These are phyloP conservation scores for Termitomyces sp. DNA, from an alignment of 768 basidiomycete species.

Conservation along the genomic window DNA sequence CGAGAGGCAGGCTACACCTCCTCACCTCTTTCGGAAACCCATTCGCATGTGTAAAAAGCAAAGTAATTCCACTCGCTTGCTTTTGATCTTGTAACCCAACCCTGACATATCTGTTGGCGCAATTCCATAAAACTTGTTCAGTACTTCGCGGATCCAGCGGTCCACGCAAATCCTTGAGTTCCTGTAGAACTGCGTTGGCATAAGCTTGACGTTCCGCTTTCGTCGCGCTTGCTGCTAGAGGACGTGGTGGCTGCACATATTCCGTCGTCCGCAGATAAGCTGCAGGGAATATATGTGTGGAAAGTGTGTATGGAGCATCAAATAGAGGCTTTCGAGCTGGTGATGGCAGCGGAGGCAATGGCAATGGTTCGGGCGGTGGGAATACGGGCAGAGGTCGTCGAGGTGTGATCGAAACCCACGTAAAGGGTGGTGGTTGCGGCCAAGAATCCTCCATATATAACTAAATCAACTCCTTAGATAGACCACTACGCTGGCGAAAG, in stretches of 20 bases:
- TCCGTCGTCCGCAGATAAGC: constrained; percentile 44
- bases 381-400: constrained; percentile 28
- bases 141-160: constrained; percentile 31
- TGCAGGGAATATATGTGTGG: constrained; percentile 54
- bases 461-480: not conserved
- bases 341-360: constrained; percentile 34
- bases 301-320: constrained; percentile 33
- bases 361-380: constrained; percentile 31
- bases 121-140: constrained; percentile 56
- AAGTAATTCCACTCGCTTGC: constrained; percentile 47
- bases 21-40: constrained; percentile 84
- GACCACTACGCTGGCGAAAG: not conserved
- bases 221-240: constrained; percentile 23
- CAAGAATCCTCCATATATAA: constrained; percentile 13
- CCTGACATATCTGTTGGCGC: constrained; percentile 64
- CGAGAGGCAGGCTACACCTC: not conserved
- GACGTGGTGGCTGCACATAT: constrained; percentile 29
- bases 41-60: constrained; percentile 81
- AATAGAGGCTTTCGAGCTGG: constrained; percentile 29
- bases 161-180: constrained; percentile 26
- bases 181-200: constrained; percentile 18
- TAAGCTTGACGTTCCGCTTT: constrained; percentile 31
- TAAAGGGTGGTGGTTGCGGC: constrained; percentile 20
- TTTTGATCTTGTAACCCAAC: constrained; percentile 20
- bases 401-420: constrained; percentile 21